Conservation (phyloP, 768 basidiomycete species). For the Megacollybia marginata region DNA sequence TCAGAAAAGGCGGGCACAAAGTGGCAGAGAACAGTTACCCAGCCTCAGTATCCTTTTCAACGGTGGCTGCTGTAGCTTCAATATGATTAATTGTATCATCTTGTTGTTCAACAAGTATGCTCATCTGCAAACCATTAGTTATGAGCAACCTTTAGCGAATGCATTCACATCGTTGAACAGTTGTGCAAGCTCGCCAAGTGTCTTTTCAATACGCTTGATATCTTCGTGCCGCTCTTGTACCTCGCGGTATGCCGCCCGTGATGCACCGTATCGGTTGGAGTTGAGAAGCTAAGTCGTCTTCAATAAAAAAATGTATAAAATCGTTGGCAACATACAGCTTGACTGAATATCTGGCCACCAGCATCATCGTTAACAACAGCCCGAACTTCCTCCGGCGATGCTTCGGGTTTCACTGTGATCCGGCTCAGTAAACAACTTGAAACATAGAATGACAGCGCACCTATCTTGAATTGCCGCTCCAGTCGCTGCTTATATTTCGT, state of each 20-base stretch:
- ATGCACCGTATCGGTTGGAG: slow-evolving; percentile 86
- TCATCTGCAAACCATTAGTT: slow-evolving; percentile 54
- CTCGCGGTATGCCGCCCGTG: slow-evolving; percentile 86
- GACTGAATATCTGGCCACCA: slow-evolving; percentile 83
- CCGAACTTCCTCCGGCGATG: slow-evolving; percentile 79
- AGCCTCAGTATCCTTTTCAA: slow-evolving; percentile 78
- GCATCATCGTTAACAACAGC: slow-evolving; percentile 83
- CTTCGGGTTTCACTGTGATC: slow-evolving; percentile 84
- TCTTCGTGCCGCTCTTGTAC: slow-evolving; percentile 98
- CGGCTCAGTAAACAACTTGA: background rate
- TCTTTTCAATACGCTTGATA: slow-evolving; percentile 91
- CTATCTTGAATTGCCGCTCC: slow-evolving; percentile 84
- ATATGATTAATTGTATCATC: slow-evolving; percentile 82
- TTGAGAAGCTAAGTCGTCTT: slow-evolving; percentile 57
- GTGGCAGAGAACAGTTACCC: slow-evolving; percentile 46
- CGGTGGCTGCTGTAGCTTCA: slow-evolving; percentile 65
- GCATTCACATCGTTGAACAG: slow-evolving; percentile 83
- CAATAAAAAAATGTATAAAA: background rate
- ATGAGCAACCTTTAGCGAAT: background rate
- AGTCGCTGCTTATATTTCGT: slow-evolving; percentile 73
- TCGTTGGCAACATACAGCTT: slow-evolving; percentile 51
- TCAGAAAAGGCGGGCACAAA: slow-evolving; percentile 3
- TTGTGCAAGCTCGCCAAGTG: slow-evolving; percentile 87
- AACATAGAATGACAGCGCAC: slow-evolving; percentile 26
- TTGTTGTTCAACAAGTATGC: slow-evolving; percentile 90